A percentile compares a stretch with the other conserved stretches of the same genome.
Evolutionary conservation across 2,329 filamentous ascomycete genomes (phyloP).

Genomic region (Fusarium pseudograminearum): DNA sequence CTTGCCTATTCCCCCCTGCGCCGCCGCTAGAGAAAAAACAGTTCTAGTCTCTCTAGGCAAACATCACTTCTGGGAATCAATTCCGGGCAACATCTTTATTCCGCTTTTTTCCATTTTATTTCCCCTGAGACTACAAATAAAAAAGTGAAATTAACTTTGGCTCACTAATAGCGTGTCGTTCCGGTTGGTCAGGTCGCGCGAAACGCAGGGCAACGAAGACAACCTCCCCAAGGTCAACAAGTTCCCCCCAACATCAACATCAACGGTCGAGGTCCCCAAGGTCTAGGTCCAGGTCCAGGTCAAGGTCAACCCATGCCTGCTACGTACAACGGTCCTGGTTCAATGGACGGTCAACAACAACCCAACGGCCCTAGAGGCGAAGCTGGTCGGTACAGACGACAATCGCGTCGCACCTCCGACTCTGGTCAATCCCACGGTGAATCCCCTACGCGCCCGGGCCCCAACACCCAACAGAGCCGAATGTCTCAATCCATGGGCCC

Average conservation of each 20-base stretch:
- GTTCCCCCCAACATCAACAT: conserved; percentile 19
- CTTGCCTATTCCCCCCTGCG: background rate
- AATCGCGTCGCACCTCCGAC: conserved; percentile 42
- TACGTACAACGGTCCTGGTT: conserved; percentile 32
- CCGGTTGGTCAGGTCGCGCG: conserved; percentile 42
- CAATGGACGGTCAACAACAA: conserved; percentile 39
- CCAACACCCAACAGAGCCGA: conserved; percentile 39
- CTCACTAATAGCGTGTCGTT: conserved; percentile 43
- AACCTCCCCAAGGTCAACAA: conserved; percentile 27
- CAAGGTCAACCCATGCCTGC: conserved; percentile 37
- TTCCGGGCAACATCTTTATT: conserved; percentile 27
- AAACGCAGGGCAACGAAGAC: conserved; percentile 41
- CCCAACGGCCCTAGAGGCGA: conserved; percentile 30
- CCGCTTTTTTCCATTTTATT: background rate
- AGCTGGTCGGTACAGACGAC: conserved; percentile 42
- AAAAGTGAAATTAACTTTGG: conserved; percentile 23
- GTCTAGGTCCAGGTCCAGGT: conserved; percentile 8
- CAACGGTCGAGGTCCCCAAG: conserved; percentile 22
- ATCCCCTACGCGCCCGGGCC: conserved; percentile 21
- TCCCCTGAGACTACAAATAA: background rate
- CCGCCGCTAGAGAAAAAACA: background rate
- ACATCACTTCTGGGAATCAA: background rate
- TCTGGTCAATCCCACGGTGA: conserved; percentile 33
- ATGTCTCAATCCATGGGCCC: conserved; percentile 29
- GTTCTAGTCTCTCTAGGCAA: conserved; percentile 7